Evolutionary conservation across 176 grass and related monocot genomes (phyloP), one percentile per base, ranked within the genome.

Genomic region (Phoenix dactylifera): DNA sequence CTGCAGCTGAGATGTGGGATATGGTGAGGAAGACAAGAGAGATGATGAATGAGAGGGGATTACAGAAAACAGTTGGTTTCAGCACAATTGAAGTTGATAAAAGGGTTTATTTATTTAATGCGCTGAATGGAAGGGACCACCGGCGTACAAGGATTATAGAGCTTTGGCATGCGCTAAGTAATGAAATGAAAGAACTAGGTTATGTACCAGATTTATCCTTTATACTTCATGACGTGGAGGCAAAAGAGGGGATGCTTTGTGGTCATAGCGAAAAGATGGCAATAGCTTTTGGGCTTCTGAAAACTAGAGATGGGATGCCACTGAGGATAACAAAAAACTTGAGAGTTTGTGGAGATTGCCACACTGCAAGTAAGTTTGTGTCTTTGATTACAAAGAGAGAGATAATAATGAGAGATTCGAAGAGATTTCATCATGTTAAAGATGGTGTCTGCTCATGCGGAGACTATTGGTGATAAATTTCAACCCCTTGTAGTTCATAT

Each of bases 11-110:
- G 16, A 72, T 53, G 69, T 72, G 69, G 69, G 69, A 72, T 24
- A 72, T 72, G 69, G 69, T 62, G 24, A 72, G 20, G 58, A 72
- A 62, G 24, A 54, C 58, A 22, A 72, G 69, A 54, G 69, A 62
- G 18, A 16, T 72, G 16, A 72, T 60, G 50, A 54, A 53, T 16
- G 26, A 72, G 49, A 52, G 58, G 4, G 15, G 9, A 20, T 57
- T 52, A 19, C 49, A 44, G n/a, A 72, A 62, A 28, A 52, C 58
- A 22, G 51, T 62, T 32, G 57, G 69, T 62, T 60, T 62, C 49
- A 72, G 69, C 58, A 53, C 57, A 15, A 72, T 72, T 58, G 52
- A 69, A 58, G 54, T 69, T 25, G 66, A 58, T 22, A 58, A 69
- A 54, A 57, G 18, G 7, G 49, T 54, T 49, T 62, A 39, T 23